Evolutionary conservation across 2,329 filamentous ascomycete genomes (phyloP).

Genomic region (Aspergillus sp.): DNA sequence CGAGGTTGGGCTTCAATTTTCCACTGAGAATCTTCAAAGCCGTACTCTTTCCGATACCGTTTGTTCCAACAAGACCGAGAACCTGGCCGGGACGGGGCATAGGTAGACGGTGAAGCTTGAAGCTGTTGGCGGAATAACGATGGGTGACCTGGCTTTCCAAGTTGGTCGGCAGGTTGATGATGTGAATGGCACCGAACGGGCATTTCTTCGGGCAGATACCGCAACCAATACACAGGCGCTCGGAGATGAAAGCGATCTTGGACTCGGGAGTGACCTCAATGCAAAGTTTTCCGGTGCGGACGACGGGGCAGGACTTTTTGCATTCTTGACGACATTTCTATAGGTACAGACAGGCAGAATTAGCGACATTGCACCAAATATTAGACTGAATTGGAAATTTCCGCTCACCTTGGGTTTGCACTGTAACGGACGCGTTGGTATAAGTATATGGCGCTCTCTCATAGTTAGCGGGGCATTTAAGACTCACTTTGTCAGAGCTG

Average conservation of each 20-base stretch:
- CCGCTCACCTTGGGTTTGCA: conserved; percentile 78
- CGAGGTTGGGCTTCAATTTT: conserved; percentile 97
- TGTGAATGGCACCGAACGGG: conserved; percentile 97
- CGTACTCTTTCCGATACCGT: conserved; percentile 99
- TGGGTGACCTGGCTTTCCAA: conserved; percentile 98
- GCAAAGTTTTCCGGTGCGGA: conserved; percentile 94
- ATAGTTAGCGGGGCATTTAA: conserved; percentile 27
- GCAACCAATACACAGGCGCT: conserved; percentile 93
- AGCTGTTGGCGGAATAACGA: conserved; percentile 98
- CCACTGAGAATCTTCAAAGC: conserved; percentile 97
- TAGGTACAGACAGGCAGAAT: conserved; percentile 18
- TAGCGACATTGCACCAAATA: conserved; percentile 16
- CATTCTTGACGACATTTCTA: conserved; percentile 99
- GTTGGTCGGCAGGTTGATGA: conserved; percentile 99
- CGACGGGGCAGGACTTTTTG: conserved; percentile 97
- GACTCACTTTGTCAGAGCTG: conserved; percentile 88
- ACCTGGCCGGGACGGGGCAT: conserved; percentile 96
- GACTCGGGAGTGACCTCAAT: conserved; percentile 89
- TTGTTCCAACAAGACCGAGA: conserved; percentile 93
- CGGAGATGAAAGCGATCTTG: conserved; percentile 97
- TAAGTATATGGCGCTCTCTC: conserved; percentile 13
- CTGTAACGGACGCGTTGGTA: conserved; percentile 47
- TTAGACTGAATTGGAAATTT: not conserved
- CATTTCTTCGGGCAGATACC: conserved; percentile 99
- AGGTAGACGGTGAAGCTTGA: conserved; percentile 96